Evolutionary conservation across 176 grass and related monocot genomes (phyloP), one percentile per base, ranked within the genome.

Genomic region (Thinopyrum elongatum): DNA sequence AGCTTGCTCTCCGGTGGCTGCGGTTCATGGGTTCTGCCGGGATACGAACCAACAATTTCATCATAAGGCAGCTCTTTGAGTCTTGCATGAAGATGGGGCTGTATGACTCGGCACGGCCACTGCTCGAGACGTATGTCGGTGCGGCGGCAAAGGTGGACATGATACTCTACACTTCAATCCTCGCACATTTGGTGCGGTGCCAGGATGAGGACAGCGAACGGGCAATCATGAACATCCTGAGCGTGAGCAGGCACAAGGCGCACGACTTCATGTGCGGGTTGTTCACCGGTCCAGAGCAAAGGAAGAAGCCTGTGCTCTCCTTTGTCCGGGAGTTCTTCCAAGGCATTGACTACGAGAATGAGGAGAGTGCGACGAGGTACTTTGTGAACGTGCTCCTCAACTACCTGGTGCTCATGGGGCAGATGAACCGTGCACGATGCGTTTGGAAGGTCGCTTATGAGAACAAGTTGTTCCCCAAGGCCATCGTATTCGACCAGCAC

Each of bases 391-490:
- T 98, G 22, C 93, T 98, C 58, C 80, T 98, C 61, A 98, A 98
- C 77, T 95, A 95, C 79, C 80, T 98, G 74, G 94, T 95, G 51
- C 89, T 98, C n/a, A 92, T 98, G 88, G 97, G 97, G 38, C 97
- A 98, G 90, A 95, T 95, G 92, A 98, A 95, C 76, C 88, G 97
- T 13, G 97, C 97, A 28, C 93, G 94, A 44, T 95, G 97, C 1
- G 82, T 95, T 10, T 98, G 97, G 97, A 98, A 98, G 86, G 97
- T 98, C 6, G 86, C 97, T 6, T 98, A 98, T 0, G 97, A 98
- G 83, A 95, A 95, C 67, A 98, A 98, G 72, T 79, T 98, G 62
- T 98, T 98, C 6, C 90, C 97, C n/a, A 96, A 95, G 89, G 97
- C 94, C 1, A 94, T 98, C 27, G 94, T 98, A 55, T 98, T 98